A percentile compares a stretch with the other conserved stretches of the same genome.
Conservation (phyloP, 345 rosid species). For the Eucalyptus tenuipes region DNA sequence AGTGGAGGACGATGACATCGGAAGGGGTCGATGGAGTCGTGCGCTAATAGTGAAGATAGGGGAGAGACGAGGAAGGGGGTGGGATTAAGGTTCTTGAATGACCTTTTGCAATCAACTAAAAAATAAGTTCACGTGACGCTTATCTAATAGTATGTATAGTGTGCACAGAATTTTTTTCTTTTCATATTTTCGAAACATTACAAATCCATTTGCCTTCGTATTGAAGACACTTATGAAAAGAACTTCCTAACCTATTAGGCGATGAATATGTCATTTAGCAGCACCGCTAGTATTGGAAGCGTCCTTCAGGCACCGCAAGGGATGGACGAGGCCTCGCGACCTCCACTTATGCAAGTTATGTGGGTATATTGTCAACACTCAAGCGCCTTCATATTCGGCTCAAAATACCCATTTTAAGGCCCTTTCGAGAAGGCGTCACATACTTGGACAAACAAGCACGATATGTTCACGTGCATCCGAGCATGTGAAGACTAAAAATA, state of each 20-base stretch:
- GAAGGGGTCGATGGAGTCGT: neutral
- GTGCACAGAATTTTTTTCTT: neutral
- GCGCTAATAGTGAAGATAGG: neutral
- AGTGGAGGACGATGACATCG: neutral
- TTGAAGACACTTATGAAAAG: neutral
- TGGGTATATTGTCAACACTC: neutral
- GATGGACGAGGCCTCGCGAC: neutral
- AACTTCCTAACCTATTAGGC: neutral
- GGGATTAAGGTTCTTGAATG: neutral
- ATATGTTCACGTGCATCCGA: neutral
- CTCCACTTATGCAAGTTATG: neutral
- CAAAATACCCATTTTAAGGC: neutral
- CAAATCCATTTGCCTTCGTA: neutral
- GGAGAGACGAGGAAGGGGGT: neutral
- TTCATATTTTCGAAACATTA: neutral
- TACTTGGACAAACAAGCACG: neutral
- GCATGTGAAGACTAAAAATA: neutral
- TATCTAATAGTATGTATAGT: accelerated
- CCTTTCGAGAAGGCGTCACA: neutral
- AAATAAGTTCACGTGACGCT: neutral
- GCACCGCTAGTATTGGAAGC: neutral
- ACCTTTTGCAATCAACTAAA: neutral
- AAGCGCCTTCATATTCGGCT: neutral
- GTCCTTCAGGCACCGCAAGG: neutral
- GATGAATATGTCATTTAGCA: neutral